Evolutionary conservation across 2,329 filamentous ascomycete species (phyloP), one percentile per base, ranked within the genome.

Genomic region (Cladosporium sphaerospermum): DNA sequence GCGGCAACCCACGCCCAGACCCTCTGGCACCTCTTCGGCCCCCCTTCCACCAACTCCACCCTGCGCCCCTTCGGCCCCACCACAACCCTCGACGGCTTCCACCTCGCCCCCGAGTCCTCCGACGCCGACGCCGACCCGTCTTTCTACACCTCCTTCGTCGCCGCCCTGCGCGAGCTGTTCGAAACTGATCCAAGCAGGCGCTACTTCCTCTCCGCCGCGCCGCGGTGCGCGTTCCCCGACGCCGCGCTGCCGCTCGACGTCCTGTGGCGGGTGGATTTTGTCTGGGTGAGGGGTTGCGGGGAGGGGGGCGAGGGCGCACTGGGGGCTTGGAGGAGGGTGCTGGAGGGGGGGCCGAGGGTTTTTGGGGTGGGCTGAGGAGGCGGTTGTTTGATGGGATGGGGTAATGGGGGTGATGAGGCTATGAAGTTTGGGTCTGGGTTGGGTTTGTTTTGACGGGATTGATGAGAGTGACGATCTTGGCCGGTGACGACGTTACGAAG

Each of bases 21-120:
- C 9, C 52, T 73, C 0, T 72, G 69, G 71, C 48, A 63, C 31
- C 55, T 71, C 5, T 72, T 72, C 54, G 69, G 70, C 13, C 62
- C 61, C 11, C 58, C 62, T 4, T 61, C 57, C 8, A 58, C 54
- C 13, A 59, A 63, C 45, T 10, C 36, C 4, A 65, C 67, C 9
- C 58, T 61, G 6, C 68, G 77, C 14, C 76, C 77, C n/a, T 76
- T 78, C 55, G 75, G 75, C 32, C 50, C 57, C 0, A 62, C 70
- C 54, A 70, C 72, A 18, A 62, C 73, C 3, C 71, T 81, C 37
- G 75, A 81, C 58, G 75, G 77, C n/a, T 80, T 74, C 61, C 77
- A 80, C 59, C 73, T 78, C 50, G 76, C 78, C 54, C 71, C 77
- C 40, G 76, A 78, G 62, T 60, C 57, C 53, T 28, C 54, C 18